Evolutionary conservation across 352 stramenopile species (phyloP).

Genomic region (Phytophthora sp.): DNA sequence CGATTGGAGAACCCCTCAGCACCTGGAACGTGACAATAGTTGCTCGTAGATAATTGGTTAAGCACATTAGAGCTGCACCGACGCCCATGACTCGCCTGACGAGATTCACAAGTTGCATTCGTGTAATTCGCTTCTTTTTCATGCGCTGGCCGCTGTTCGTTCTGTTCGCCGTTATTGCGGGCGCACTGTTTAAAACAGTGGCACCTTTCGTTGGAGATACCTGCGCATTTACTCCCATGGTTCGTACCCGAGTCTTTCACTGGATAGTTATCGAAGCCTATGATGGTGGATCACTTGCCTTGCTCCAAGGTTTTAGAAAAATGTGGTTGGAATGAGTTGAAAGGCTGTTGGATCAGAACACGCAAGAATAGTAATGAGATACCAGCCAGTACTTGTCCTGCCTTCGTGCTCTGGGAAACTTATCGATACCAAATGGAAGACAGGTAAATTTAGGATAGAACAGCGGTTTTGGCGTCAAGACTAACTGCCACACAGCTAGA

Average conservation of each 20-base stretch:
- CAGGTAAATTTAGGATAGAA: no score
- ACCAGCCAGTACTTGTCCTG: no score
- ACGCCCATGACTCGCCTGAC: conserved; percentile 23
- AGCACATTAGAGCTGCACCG: conserved; percentile 34
- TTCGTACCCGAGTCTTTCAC: neutral
- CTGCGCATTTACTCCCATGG: conserved; percentile 16
- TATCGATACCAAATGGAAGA: no score
- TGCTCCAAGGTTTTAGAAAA: neutral
- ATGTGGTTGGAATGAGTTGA: neutral
- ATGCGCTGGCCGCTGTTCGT: neutral
- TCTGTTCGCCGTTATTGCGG: neutral
- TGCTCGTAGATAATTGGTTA: conserved; percentile 30
- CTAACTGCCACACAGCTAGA: no score
- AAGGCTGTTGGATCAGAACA: neutral
- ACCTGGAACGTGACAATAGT: conserved; percentile 37
- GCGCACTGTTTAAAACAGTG: neutral
- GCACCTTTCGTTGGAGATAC: conserved; percentile 19
- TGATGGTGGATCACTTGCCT: neutral
- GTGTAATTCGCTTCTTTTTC: conserved; percentile 36
- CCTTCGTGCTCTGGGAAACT: no score
- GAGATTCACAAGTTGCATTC: conserved; percentile 26
- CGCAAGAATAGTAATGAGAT: no score
- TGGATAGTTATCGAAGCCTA: no score
- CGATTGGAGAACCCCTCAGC: conserved; percentile 12
- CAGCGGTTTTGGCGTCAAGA: no score